Evolutionary conservation across 2,329 filamentous ascomycete species (phyloP).

Genomic region (Alternaria atra): DNA sequence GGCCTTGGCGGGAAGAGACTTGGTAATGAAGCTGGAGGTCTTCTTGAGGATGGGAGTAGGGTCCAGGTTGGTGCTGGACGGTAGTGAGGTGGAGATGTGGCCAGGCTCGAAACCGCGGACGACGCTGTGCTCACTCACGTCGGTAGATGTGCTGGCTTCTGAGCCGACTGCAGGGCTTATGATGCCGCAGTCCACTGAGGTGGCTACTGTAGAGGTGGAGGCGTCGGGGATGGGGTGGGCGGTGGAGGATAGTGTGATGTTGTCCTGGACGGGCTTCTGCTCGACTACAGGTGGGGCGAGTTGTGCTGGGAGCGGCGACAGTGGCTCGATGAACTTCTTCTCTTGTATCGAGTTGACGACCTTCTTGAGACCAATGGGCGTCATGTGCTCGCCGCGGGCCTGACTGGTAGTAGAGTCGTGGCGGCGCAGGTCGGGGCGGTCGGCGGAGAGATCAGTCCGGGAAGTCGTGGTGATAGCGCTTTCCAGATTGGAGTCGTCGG

Average conservation of each 20-base stretch:
- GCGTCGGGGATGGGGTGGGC: constrained; percentile 64
- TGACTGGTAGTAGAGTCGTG: constrained; percentile 75
- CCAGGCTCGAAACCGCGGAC: constrained; percentile 88
- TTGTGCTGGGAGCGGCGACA: constrained; percentile 58
- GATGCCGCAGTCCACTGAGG: constrained; percentile 53
- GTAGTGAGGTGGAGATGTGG: constrained; percentile 73
- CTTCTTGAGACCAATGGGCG: constrained; percentile 90
- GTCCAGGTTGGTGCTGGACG: constrained; percentile 67
- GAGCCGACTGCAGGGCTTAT: constrained; percentile 58
- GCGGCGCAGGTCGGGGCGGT: constrained; percentile 71
- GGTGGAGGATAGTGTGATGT: constrained; percentile 52
- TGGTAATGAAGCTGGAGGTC: constrained; percentile 43
- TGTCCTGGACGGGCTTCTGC: constrained; percentile 18
- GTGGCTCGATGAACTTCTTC: constrained; percentile 72
- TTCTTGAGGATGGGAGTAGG: constrained; percentile 69
- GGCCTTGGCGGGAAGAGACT: constrained; percentile 40
- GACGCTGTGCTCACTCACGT: constrained; percentile 72
- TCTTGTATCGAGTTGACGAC: constrained; percentile 93
- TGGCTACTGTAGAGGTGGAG: constrained; percentile 65
- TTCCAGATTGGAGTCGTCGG: constrained; percentile 53
- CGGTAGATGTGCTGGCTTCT: constrained; percentile 70
- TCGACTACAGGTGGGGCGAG: constrained; percentile 37
- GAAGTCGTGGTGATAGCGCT: constrained; percentile 57
- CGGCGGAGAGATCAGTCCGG: constrained; percentile 61
- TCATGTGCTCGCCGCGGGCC: constrained; percentile 84